Evolutionary conservation across 148 eudicot genomes (phyloP), one percentile per base, ranked within the genome.

Genomic region (Rhododendron kiyosumense): DNA sequence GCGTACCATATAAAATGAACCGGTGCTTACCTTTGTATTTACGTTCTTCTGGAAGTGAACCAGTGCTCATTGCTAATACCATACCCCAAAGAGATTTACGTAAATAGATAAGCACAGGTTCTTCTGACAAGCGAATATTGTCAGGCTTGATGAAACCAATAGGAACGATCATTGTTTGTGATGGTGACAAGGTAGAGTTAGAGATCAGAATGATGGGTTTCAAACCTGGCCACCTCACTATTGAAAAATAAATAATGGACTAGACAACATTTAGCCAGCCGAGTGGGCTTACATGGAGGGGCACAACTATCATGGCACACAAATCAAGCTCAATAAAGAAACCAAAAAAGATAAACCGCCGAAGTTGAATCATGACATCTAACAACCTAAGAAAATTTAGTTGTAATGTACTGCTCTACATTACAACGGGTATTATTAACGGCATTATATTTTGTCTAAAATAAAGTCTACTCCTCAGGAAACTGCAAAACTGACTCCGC

Each of bases 401-500:
- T 54, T 54, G 69, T 34, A 34, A 52, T 32, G 83, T 9, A 32
- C 2, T 20, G 45, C 46, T 57, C 43, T 41, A 30, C 83, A 81
- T 57, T 54, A 32, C 67, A 54, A 32, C 4, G 30, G 83, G 38
- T 18, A 54, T 81, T 81, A 81, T 81, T 81, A 9, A 4, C 24
- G 34, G 41, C 18, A 46, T 46, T 3, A 17, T 3, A 20, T 12
- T 48, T 46, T 26, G 67, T 54, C 45, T 34, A 32, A 32, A 57
- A 57, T 57, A 30, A 59, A 38, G 52, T 69, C 84, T 61, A 61
- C 84, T 82, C 84, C 41, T 82, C 84, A 28, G 75, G 75, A 7
- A 51, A 38, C 28, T 13, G 51, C 34, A 41, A 38, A 38, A 63
- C 38, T 5, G 52, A 61, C 22, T 81, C 84, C 84, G 36, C 84